Base-by-base conservation (phyloP, 2,329 filamentous ascomycete species). In the Venturia aucupariae region DNA sequence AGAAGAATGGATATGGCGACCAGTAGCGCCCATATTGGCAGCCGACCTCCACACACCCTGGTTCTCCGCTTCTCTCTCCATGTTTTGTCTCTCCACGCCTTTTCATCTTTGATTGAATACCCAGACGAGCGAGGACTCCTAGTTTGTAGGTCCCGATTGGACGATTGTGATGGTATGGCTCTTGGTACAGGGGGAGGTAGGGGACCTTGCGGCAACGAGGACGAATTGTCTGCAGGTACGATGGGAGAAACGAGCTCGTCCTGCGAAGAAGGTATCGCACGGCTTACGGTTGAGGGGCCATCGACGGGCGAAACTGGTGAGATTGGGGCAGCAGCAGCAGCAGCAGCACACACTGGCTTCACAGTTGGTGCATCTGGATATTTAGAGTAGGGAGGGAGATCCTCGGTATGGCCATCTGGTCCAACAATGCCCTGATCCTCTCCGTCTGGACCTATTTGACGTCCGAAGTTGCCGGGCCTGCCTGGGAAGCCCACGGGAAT, bases 381-480 rank as follows among this genome's bases (percentile, higher is more conserved):
- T 73, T 91, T 83, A 17, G 90, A 90, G 72, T 97, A 97, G 0
- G 93, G 93, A 15, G 93, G 93, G 22, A 97, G 79, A 74, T 96
- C 90, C 75, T 97, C 93, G 1, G 89, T 88, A 72, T 97, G 92
- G 0, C 92, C 92, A 71, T 96, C 86, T 0, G 89, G 90, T 1
- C 92, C 92, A 62, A 97, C 88, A 63, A 97, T 85, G 72, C 92
- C 92, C 59, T 88, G 90, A 69, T 96, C 92, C 75, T 96, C 91
- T 62, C 90, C 90, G 65, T 92, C 89, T 0, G 90, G 88, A 0
- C 89, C 90, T 62, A 90, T 76, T 62, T 88, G 85, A 67, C 89
- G 81, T 71, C 88, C 89, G 70, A 92, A 96, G 64, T 82, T 78
- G 66, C 83, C 84, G 6, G 80, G 80, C 42, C 86, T 77, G 6